These are phyloP conservation scores for Ganoderma lingzhi DNA, from an alignment of 1,284 basidiomycete genomes.

Conservation along the genomic window DNA sequence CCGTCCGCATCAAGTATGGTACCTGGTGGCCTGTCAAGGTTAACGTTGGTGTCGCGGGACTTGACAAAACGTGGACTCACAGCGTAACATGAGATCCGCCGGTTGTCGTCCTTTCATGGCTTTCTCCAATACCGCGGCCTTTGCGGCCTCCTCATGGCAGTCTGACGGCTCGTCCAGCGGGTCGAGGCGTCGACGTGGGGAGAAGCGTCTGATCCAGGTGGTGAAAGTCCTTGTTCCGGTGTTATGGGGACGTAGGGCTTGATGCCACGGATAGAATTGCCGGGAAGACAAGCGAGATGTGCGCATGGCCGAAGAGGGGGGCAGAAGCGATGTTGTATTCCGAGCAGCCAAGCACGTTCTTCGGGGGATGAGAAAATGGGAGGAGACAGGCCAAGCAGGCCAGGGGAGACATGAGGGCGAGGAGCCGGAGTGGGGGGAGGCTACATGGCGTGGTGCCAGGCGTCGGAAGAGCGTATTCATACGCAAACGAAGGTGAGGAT, in stretches of 20 bases:
- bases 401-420: conserved; percentile 21
- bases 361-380: conserved; percentile 19
- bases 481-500: conserved; percentile 42
- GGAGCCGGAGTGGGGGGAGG: conserved; percentile 33
- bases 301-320: conserved; percentile 2
- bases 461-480: conserved; percentile 56
- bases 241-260: background rate
- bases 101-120: conserved; percentile 84
- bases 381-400: conserved; percentile 14
- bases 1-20: conserved; percentile 88
- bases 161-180: conserved; percentile 46
- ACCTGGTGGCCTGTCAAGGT: conserved; percentile 55
- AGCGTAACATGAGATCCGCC: conserved; percentile 83
- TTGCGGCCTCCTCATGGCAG: conserved; percentile 72
- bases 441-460: conserved; percentile 55
- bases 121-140: conserved; percentile 78
- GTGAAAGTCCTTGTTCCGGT: conserved; percentile 17
- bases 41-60: conserved; percentile 24
- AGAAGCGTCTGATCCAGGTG: conserved; percentile 30
- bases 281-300: conserved; percentile 40
- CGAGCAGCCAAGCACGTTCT: conserved; percentile 31
- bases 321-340: conserved; percentile 9
- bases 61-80: conserved; percentile 54
- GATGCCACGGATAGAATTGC: background rate
- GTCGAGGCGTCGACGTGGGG: conserved; percentile 21